Conservation (phyloP, 768 basidiomycete species). For the Tricholoma terreum region DNA sequence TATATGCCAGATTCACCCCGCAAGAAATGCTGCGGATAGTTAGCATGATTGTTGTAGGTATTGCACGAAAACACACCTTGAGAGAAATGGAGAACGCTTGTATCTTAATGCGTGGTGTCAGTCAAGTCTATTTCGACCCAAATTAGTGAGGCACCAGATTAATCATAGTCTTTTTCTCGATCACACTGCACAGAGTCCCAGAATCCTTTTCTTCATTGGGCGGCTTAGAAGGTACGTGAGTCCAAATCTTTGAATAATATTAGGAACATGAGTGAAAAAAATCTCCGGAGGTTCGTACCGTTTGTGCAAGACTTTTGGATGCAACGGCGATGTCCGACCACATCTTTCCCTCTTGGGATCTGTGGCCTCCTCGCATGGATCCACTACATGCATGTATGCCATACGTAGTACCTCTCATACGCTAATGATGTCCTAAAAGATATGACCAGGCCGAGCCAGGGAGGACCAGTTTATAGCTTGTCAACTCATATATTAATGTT, state of each 20-base stretch:
- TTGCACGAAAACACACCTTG: conserved; percentile 39
- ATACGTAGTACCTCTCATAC: conserved; percentile 55
- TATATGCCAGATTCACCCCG: conserved; percentile 68
- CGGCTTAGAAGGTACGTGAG: conserved; percentile 49
- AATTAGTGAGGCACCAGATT: conserved; percentile 46
- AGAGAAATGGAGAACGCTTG: conserved; percentile 68
- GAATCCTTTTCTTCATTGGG: conserved; percentile 28
- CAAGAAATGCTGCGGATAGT: conserved; percentile 49
- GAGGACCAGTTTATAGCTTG: conserved; percentile 45
- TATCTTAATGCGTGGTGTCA: conserved; percentile 34
- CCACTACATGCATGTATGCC: not conserved
- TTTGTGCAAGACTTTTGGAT: conserved; percentile 55
- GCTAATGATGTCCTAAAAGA: conserved; percentile 73
- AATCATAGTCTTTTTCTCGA: conserved; percentile 76
- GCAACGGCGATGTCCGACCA: conserved; percentile 62
- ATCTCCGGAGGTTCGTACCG: conserved; percentile 37
- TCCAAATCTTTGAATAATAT: conserved; percentile 44
- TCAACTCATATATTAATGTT: conserved; percentile 47
- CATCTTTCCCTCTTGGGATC: conserved; percentile 69
- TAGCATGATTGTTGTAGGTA: not conserved
- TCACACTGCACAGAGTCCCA: conserved; percentile 41
- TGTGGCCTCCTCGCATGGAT: conserved; percentile 16
- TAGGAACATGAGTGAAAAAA: too few species aligned
- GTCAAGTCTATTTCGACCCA: not conserved
- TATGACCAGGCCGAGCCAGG: conserved; percentile 64